phyloP scores from a whole-genome alignment of 1,139 yeast genomes.

The Geotrichum citri-aurantii region DNA sequence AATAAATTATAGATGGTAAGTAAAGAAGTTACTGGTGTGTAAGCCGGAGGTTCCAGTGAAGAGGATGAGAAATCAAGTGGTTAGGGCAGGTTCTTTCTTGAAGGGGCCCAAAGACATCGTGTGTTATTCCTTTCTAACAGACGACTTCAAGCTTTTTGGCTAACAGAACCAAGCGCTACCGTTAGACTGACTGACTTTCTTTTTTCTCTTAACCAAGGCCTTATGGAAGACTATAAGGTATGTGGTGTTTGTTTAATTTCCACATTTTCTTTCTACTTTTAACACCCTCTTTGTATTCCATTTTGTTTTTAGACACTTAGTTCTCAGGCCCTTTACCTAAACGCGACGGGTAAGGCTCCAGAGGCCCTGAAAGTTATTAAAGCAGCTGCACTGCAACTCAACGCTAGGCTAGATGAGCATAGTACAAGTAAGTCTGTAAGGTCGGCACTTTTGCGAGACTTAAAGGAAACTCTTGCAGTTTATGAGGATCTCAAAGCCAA shows the following conservation, averaged over 20 bases:
- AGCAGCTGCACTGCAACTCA: conserved; percentile 19
- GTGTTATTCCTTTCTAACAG: background rate
- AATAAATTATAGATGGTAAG: background rate
- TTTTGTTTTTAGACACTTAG: conserved; percentile 9
- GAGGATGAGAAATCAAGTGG: background rate
- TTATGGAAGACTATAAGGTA: conserved; percentile 5
- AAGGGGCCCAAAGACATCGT: background rate
- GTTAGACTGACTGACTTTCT: background rate
- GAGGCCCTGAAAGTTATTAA: conserved; percentile 21
- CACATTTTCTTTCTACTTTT: background rate
- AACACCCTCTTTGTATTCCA: background rate
- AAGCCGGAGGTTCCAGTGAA: background rate
- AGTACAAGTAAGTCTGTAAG: background rate
- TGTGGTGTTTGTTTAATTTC: background rate
- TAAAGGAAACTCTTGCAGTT: conserved; percentile 14
- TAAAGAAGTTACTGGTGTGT: background rate
- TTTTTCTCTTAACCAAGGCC: background rate
- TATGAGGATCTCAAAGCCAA: conserved; percentile 21
- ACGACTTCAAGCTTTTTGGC: background rate
- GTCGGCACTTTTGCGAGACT: conserved; percentile 7
- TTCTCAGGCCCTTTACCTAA: conserved; percentile 24
- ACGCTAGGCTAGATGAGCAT: conserved; percentile 15
- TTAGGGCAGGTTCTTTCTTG: background rate
- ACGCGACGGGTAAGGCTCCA: conserved; percentile 25
- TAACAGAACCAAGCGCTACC: background rate